A percentile compares a stretch with the other conserved stretches of the same genome.
These are phyloP conservation scores for Phytophthora tentaculata DNA, from an alignment of 352 stramenopile genomes.

Conservation along the genomic window DNA sequence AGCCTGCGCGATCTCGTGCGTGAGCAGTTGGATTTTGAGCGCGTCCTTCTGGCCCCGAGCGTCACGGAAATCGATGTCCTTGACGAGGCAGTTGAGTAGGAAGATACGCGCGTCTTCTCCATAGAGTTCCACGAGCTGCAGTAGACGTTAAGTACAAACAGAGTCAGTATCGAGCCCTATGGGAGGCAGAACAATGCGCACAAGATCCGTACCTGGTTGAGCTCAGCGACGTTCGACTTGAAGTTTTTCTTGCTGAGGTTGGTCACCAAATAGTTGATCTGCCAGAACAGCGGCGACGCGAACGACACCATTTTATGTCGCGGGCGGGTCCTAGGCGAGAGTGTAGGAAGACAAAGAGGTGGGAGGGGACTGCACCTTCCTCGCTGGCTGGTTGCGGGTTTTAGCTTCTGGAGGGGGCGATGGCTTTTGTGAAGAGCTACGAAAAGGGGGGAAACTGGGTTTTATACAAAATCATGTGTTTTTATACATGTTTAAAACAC, in stretches of 20 bases:
- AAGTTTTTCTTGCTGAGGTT: conserved; percentile 96
- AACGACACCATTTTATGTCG: conserved; percentile 85
- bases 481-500: not conserved
- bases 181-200: conserved; percentile 9
- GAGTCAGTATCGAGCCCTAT: conserved; percentile 3
- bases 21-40: conserved; percentile 90
- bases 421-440: conserved; percentile 41
- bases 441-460: conserved; percentile 1
- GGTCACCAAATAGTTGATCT: conserved; percentile 93
- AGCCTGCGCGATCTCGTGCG: conserved; percentile 90
- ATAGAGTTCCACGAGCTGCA: conserved; percentile 90
- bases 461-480: conserved; percentile 3
- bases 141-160: not conserved
- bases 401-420: conserved; percentile 19
- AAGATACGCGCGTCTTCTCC: conserved; percentile 92
- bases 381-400: conserved; percentile 4
- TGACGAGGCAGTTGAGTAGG: conserved; percentile 90
- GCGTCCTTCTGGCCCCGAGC: conserved; percentile 84
- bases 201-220: conserved; percentile 84
- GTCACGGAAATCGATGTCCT: conserved; percentile 92
- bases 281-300: conserved; percentile 93
- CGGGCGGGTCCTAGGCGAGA: conserved; percentile 1
- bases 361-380: conserved; percentile 24
- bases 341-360: not conserved
- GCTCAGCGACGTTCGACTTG: conserved; percentile 92